These are phyloP conservation scores for Scheffersomyces segobiensis DNA, from an alignment of 1,139 yeast genomes.

Conservation along the genomic window DNA sequence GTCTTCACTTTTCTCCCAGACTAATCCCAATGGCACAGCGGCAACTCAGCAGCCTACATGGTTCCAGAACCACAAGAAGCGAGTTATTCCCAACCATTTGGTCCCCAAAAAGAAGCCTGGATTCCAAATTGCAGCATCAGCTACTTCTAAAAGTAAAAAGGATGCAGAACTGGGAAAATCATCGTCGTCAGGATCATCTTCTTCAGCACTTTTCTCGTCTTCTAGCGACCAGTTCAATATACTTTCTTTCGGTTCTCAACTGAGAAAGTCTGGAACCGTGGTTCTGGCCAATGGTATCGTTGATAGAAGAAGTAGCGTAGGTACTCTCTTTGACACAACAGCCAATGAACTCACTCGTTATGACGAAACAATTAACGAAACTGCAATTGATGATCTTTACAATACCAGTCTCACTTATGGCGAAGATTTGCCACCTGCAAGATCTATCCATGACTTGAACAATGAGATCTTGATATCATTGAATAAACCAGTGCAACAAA, in stretches of 20 bases:
- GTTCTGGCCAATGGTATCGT: conserved; percentile 3
- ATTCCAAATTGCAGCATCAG: conserved; percentile 33
- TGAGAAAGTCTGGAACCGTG: conserved; percentile 19
- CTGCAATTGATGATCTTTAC: conserved; percentile 30
- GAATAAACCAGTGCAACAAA: conserved; percentile 32
- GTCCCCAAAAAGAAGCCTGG: conserved; percentile 46
- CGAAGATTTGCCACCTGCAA: conserved; percentile 59
- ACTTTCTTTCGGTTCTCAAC: conserved; percentile 40
- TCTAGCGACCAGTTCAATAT: conserved; percentile 34
- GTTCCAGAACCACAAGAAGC: conserved; percentile 56
- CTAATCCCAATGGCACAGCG: conserved; percentile 3
- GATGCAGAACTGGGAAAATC: conserved; percentile 5
- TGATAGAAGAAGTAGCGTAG: conserved; percentile 12
- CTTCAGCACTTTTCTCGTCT: conserved; percentile 10
- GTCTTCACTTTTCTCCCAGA: conserved; percentile 8
- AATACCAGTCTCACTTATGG: conserved; percentile 18
- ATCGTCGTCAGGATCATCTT: conserved; percentile 4
- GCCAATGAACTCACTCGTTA: conserved; percentile 23
- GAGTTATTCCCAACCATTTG: conserved; percentile 59
- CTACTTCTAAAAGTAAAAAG: conserved; percentile 21
- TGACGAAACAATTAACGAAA: conserved; percentile 34
- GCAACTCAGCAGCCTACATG: conserved; percentile 38
- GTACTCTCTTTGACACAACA: conserved; percentile 9
- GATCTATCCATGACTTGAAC: conserved; percentile 59
- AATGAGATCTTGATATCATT: conserved; percentile 38